Evolutionary conservation across 2,329 filamentous ascomycete species (phyloP).

Genomic region (Cucurbitaria berberidis): DNA sequence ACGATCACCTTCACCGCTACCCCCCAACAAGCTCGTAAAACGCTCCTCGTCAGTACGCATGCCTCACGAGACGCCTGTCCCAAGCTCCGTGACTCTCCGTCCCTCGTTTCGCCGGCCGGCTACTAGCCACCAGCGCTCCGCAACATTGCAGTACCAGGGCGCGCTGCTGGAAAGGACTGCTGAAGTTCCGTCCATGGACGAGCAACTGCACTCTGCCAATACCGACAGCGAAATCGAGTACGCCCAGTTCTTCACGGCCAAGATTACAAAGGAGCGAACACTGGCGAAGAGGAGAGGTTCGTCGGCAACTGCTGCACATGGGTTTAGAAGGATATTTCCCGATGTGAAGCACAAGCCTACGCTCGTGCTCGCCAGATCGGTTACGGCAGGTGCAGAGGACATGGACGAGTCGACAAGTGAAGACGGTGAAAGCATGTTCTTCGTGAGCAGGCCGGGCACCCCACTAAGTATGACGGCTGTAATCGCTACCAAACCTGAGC

Average conservation of each 20-base stretch:
- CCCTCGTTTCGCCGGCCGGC: slow-evolving; percentile 73
- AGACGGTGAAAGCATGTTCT: slow-evolving; percentile 49
- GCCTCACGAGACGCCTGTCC: slow-evolving; percentile 52
- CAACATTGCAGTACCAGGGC: slow-evolving; percentile 66
- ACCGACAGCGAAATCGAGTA: slow-evolving; percentile 42
- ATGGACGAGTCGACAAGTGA: slow-evolving; percentile 47
- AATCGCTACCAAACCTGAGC: slow-evolving; percentile 32
- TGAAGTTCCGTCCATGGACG: slow-evolving; percentile 30
- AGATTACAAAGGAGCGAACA: slow-evolving; percentile 42
- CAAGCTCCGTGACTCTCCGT: slow-evolving; percentile 65
- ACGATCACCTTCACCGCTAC: slow-evolving; percentile 50
- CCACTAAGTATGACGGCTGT: slow-evolving; percentile 43
- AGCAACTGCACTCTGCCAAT: slow-evolving; percentile 21
- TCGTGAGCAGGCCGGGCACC: slow-evolving; percentile 48
- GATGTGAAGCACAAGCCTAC: slow-evolving; percentile 54
- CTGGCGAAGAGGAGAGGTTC: slow-evolving; percentile 51
- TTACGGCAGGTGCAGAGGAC: slow-evolving; percentile 41
- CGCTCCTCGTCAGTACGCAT: slow-evolving; percentile 65
- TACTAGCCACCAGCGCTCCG: slow-evolving; percentile 79
- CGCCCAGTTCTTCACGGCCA: slow-evolving; percentile 47
- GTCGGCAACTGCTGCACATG: slow-evolving; percentile 45
- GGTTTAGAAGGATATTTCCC: slow-evolving; percentile 53
- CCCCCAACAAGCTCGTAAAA: slow-evolving; percentile 81
- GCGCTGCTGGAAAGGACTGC: slow-evolving; percentile 38
- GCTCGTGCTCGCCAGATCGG: slow-evolving; percentile 55